Evolutionary conservation across 139 green algal species (phyloP).

Genomic region (Coelastrella sp.): DNA sequence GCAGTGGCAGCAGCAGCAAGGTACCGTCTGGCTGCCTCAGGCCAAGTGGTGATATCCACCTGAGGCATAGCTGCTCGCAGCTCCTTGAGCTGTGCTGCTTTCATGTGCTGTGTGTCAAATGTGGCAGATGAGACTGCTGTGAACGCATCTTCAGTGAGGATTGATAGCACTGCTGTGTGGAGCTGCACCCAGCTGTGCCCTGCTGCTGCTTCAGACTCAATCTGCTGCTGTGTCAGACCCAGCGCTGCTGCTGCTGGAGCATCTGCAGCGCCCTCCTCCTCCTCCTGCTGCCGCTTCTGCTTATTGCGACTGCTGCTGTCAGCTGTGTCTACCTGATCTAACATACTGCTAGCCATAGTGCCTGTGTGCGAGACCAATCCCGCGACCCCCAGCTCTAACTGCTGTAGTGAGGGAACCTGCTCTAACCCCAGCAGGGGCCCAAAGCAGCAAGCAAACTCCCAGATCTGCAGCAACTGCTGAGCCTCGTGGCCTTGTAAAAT

Average conservation of each 20-base stretch:
- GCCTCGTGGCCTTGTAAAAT: slow-evolving; percentile 14
- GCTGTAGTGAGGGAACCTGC: slow-evolving; percentile 18
- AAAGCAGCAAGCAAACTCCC: slow-evolving; percentile 71
- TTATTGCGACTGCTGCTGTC: neutral
- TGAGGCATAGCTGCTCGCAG: slow-evolving; percentile 11
- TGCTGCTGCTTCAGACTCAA: neutral
- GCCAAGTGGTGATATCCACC: slow-evolving; percentile 63
- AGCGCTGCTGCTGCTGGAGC: neutral
- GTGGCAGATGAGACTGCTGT: slow-evolving; percentile 27
- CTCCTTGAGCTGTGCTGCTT: slow-evolving; percentile 9
- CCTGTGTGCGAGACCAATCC: slow-evolving; percentile 11
- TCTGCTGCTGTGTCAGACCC: neutral
- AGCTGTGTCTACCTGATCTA: slow-evolving; percentile 11
- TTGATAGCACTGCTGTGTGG: slow-evolving; percentile 56
- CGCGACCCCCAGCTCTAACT: slow-evolving; percentile 21
- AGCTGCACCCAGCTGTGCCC: slow-evolving; percentile 46
- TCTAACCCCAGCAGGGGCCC: slow-evolving; percentile 56
- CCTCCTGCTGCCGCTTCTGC: neutral
- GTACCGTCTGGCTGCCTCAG: slow-evolving; percentile 67
- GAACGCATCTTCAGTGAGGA: slow-evolving; percentile 64
- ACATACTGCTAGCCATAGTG: slow-evolving; percentile 25
- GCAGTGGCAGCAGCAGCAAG: slow-evolving; percentile 59
- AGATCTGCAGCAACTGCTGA: slow-evolving; percentile 51
- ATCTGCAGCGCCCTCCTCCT: slow-evolving; percentile 14
- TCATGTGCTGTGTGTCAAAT: slow-evolving; percentile 26